A percentile compares a stretch with the other conserved stretches of the same genome.
Conservation (phyloP, 768 basidiomycete species). For the Agaricus bisporus region DNA sequence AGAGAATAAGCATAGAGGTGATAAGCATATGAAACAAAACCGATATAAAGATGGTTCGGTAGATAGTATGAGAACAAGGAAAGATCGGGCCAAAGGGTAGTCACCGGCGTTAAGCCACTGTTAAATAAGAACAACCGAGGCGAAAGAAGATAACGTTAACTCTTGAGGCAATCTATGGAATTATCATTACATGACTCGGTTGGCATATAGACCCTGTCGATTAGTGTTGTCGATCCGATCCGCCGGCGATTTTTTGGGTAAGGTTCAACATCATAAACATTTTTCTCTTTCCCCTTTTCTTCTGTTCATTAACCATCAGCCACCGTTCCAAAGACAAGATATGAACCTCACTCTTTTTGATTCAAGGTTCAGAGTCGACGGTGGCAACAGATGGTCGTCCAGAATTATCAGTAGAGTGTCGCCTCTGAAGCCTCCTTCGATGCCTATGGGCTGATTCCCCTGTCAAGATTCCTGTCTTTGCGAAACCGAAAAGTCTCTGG, state of each 20-base stretch:
- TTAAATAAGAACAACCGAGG: background rate
- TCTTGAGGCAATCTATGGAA: background rate
- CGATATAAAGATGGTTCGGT: background rate
- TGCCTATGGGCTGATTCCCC: constrained; percentile 21
- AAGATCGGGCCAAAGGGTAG: background rate
- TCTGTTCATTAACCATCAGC: background rate
- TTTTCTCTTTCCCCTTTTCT: background rate
- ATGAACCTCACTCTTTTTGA: background rate
- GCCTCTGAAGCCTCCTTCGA: constrained; percentile 36
- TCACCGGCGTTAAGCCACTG: background rate
- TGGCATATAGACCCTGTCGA: background rate
- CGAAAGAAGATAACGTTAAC: background rate
- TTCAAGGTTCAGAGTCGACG: background rate
- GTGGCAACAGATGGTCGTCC: constrained; percentile 10
- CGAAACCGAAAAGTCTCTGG: constrained; percentile 52
- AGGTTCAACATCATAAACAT: background rate
- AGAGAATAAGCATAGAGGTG: background rate
- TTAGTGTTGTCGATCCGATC: constrained; percentile 1
- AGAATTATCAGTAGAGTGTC: constrained; percentile 42
- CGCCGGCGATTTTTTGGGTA: background rate
- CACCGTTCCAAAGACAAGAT: background rate
- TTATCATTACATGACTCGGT: background rate
- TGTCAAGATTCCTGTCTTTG: constrained; percentile 31
- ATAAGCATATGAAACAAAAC: background rate
- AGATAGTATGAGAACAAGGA: background rate